These are phyloP conservation scores for Metschnikowia kofuensis DNA, from an alignment of 805 yeast genomes.

Conservation along the genomic window DNA sequence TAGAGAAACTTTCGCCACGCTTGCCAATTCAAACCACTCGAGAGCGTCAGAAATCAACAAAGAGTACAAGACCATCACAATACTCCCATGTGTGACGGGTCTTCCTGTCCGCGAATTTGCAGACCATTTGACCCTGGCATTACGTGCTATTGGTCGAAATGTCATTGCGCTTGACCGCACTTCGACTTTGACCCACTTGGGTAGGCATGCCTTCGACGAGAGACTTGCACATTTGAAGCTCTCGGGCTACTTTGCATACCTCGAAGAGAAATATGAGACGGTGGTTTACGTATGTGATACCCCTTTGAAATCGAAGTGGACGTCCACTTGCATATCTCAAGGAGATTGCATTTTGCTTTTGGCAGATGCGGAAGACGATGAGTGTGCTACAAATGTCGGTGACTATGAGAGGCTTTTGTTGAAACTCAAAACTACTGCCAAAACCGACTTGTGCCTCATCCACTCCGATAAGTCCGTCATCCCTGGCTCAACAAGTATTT, in stretches of 20 bases:
- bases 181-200: conserved; percentile 72
- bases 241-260: conserved; percentile 83
- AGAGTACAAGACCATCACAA: conserved; percentile 77
- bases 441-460: conserved; percentile 79
- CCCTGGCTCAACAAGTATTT: conserved; percentile 79
- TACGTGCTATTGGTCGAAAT: conserved; percentile 65
- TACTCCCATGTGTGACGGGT: conserved; percentile 75
- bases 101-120: conserved; percentile 90
- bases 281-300: conserved; percentile 89
- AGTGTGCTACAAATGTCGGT: conserved; percentile 63
- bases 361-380: conserved; percentile 74
- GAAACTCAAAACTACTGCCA: conserved; percentile 75
- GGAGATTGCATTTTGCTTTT: conserved; percentile 90
- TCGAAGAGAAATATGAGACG: conserved; percentile 87
- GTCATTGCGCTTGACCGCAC: conserved; percentile 84
- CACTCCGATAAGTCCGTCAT: conserved; percentile 81
- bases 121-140: conserved; percentile 62
- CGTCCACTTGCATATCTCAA: conserved; percentile 86
- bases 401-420: conserved; percentile 79
- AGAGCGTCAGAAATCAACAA: conserved; percentile 33
- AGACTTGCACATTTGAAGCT: conserved; percentile 74
- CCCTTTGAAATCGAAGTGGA: conserved; percentile 80
- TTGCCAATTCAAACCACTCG: conserved; percentile 30
- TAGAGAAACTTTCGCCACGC: conserved; percentile 9
- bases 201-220: conserved; percentile 90